Base-by-base conservation (phyloP, 495 filamentous ascomycete species). In the Hypoxylon intermedium region DNA sequence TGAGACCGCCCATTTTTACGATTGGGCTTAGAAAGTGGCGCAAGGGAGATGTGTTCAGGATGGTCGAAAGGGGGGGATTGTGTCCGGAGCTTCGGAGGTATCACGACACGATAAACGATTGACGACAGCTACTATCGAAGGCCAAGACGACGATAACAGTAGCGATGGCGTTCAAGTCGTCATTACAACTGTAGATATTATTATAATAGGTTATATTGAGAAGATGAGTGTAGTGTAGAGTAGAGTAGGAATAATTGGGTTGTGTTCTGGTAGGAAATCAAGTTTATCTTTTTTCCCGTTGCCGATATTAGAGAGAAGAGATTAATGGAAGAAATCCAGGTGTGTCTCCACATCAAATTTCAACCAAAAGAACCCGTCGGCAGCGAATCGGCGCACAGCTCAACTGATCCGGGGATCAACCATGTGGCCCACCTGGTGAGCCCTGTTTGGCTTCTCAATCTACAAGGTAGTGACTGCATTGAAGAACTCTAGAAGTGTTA, bases 1-100 rank as follows among this genome's bases (percentile, higher is more conserved):
- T 67, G 34, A 76, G 70, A 51, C 68, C 68, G 34, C 68, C 79
- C 79, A 82, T 81, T 16, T 65, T 77, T 49, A 44, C 36, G 41
- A 18, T 43, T 64, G 26, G 48, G 26, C 38, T 44, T 46, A 18
- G 49, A 38, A 44, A 34, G 34, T 38, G 34, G 23, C 28, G 31
- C 9, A 46, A 12, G 51, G 50, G 13, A 37, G 4, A 31, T n/a
- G 20, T 36, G 46, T 53, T 47, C 34, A 18, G 23, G 41, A 40
- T 5, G n/a, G 30, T 34, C 24, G 45, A 51, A 33, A 36, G 38
- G 45, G 18, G 20, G 40, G 31, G n/a, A 26, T 7, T 26, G 24
- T 26, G 7, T 26, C 7, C 24, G 24, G 24, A 26, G 24, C 24
- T 26, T 7, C 7, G 24, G n/a, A n/a, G 24, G 24, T 26, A 26